A percentile compares a stretch with the other conserved stretches of the same genome.
Evolutionary conservation across 2,329 filamentous ascomycete species (phyloP).

Genomic region (Pseudocercospora eumusae): DNA sequence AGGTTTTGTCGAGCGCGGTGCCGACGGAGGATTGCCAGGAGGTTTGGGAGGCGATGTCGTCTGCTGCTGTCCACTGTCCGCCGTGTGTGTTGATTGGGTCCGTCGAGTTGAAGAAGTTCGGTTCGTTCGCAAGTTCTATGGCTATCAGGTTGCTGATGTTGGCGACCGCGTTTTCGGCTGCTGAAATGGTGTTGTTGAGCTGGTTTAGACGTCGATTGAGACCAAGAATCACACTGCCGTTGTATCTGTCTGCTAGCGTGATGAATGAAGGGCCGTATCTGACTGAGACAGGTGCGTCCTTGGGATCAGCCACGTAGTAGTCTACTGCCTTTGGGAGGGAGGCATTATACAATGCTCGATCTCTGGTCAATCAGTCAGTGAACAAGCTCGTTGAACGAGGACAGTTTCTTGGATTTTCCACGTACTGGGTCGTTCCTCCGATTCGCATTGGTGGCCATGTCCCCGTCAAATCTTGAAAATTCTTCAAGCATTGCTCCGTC

Average conservation of each 20-base stretch:
- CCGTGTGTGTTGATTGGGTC: background rate
- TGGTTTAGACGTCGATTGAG: constrained; percentile 58
- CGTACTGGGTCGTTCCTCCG: constrained; percentile 57
- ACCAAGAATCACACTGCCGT: constrained; percentile 54
- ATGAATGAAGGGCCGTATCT: constrained; percentile 58
- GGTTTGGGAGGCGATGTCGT: constrained; percentile 18
- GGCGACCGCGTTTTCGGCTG: constrained; percentile 49
- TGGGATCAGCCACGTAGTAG: constrained; percentile 52
- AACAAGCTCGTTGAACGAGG: too few relatives aligned
- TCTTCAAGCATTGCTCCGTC: constrained; percentile 55
- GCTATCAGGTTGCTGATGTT: constrained; percentile 55
- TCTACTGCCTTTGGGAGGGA: constrained; percentile 46
- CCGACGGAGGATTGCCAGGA: constrained; percentile 22
- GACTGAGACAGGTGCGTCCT: constrained; percentile 51
- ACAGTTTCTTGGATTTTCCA: constrained; percentile 26
- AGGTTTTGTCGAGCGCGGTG: background rate
- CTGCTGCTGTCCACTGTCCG: constrained; percentile 10
- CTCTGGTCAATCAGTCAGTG: constrained; percentile 1
- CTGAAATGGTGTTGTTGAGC: constrained; percentile 56
- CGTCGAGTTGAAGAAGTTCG: constrained; percentile 44
- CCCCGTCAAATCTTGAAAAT: constrained; percentile 54
- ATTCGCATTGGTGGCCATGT: constrained; percentile 58
- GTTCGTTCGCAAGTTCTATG: constrained; percentile 61
- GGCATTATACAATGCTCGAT: constrained; percentile 11
- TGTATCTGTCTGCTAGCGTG: constrained; percentile 52